A percentile compares a stretch with the other conserved stretches of the same genome.
Conservation (phyloP, 2,329 filamentous ascomycete genomes). For the Ceratocystiopsis sp. region DNA sequence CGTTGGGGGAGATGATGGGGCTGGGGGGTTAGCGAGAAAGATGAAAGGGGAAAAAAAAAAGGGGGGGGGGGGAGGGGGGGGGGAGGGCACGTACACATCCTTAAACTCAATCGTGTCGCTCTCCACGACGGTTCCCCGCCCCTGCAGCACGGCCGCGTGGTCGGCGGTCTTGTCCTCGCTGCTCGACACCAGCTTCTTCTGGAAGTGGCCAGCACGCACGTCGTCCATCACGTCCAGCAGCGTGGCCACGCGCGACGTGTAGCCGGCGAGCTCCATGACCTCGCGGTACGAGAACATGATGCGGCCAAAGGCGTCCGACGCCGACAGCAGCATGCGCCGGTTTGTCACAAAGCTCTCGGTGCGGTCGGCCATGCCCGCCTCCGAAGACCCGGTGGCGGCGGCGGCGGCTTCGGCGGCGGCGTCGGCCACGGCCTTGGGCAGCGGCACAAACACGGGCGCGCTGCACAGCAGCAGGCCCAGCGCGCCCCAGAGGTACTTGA, state of each 20-base stretch:
- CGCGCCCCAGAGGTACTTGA: slow-evolving; percentile 98
- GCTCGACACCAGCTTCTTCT: slow-evolving; percentile 91
- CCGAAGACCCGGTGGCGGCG: not conserved
- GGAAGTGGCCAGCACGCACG: slow-evolving; percentile 73
- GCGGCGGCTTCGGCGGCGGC: not conserved
- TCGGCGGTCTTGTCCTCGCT: slow-evolving; percentile 65
- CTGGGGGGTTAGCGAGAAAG: slow-evolving; percentile 14
- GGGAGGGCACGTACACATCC: slow-evolving; percentile 43
- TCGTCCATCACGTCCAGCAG: slow-evolving; percentile 90
- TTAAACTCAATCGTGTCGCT: slow-evolving; percentile 72
- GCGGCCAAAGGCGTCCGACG: slow-evolving; percentile 87
- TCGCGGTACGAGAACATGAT: slow-evolving; percentile 98
- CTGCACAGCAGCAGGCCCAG: slow-evolving; percentile 82
- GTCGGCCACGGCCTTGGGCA: slow-evolving; percentile 49
- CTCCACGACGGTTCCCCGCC: slow-evolving; percentile 67
- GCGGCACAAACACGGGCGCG: slow-evolving; percentile 87
- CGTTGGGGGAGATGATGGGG: slow-evolving; percentile 92
- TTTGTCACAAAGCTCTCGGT: slow-evolving; percentile 84
- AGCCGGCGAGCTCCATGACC: slow-evolving; percentile 86
- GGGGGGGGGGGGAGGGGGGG: not conserved
- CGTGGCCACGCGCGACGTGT: slow-evolving; percentile 81
- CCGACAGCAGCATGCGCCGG: slow-evolving; percentile 74
- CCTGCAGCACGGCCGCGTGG: slow-evolving; percentile 67
- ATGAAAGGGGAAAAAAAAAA: not conserved
- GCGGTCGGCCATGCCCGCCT: slow-evolving; percentile 44